Conservation (phyloP, 768 basidiomycete species). For the Mycena rebaudengoi region DNA sequence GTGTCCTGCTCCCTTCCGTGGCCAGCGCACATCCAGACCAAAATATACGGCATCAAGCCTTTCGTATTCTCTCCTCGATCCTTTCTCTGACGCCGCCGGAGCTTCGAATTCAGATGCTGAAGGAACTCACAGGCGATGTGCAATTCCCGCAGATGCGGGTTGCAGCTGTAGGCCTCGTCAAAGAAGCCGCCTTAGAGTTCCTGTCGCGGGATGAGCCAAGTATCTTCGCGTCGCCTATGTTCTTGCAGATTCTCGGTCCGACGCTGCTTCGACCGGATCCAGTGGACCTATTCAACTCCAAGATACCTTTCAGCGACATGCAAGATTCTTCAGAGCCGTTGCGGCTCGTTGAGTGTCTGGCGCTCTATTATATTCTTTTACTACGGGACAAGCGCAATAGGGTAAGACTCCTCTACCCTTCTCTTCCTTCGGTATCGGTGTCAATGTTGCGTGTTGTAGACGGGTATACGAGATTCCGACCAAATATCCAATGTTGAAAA, state of each 20-base stretch:
- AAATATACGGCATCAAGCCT: conserved; percentile 63
- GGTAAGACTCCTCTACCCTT: conserved; percentile 42
- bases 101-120: conserved; percentile 62
- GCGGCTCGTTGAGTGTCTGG: conserved; percentile 70
- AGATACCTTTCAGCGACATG: conserved; percentile 53
- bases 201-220: conserved; percentile 42
- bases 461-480: conserved; percentile 57
- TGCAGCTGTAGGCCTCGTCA: conserved; percentile 73
- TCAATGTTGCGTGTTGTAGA: conserved; percentile 44
- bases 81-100: conserved; percentile 56
- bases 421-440: not conserved
- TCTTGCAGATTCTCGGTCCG: conserved; percentile 67
- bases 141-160: conserved; percentile 73
- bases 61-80: conserved; percentile 65
- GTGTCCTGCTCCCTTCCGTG: conserved; percentile 58
- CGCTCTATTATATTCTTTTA: conserved; percentile 73
- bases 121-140: conserved; percentile 57
- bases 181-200: conserved; percentile 69
- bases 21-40: conserved; percentile 72
- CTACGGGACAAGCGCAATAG: conserved; percentile 64
- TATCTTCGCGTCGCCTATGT: conserved; percentile 61
- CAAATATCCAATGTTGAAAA: conserved; percentile 53
- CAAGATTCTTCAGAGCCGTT: conserved; percentile 64
- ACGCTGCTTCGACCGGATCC: conserved; percentile 67
- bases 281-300: conserved; percentile 53